Evolutionary conservation across 176 grass and related monocot genomes (phyloP), one percentile per base, ranked within the genome.

Genomic region (Carex kokanica): DNA sequence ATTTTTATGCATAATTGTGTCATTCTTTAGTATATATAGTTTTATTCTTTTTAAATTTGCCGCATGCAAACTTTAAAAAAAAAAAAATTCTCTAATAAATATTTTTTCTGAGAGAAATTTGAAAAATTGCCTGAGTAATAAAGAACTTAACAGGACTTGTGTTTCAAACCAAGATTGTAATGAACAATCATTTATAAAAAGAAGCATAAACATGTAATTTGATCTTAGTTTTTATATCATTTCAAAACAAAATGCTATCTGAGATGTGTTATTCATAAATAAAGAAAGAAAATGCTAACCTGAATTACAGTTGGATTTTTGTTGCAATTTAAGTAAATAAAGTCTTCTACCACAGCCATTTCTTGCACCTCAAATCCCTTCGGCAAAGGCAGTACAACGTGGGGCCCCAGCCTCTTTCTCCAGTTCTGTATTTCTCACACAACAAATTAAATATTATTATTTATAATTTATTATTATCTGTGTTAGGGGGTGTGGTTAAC

Each of bases 311-410:
- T 93, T 83, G 88, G 85, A 27, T 78, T 90, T 85, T 88, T 92
- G 57, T 83, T 93, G 86, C 91, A 93, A 79, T 81, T 95, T 86
- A 99, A 88, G 84, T 99, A 99, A 69, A 99, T 92, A 84, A 99
- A 99, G 62, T 99, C 93, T 87, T 99, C 91, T 12, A 99, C 91
- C 27, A 95, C 88, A 43, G 88, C 86, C 93, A 99, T 99, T 87
- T 81, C 68, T 31, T 89, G 86, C 79, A 95, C 81, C 47, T 82
- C 82, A 66, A 82, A 66, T 83, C 89, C 86, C 82, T 89, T 98
- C 15, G 79, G 47, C 85, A 95, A 85, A 62, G 89, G 2, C 31
- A 95, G 78, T 55, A 69, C 79, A 54, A 92, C 49, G 17, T 85
- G 60, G 65, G 96, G 87, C 64, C 75, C 84, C 62, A 87, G 62